Conservation (phyloP, 2,329 filamentous ascomycete species). For the Ophiostoma tasmaniense region DNA sequence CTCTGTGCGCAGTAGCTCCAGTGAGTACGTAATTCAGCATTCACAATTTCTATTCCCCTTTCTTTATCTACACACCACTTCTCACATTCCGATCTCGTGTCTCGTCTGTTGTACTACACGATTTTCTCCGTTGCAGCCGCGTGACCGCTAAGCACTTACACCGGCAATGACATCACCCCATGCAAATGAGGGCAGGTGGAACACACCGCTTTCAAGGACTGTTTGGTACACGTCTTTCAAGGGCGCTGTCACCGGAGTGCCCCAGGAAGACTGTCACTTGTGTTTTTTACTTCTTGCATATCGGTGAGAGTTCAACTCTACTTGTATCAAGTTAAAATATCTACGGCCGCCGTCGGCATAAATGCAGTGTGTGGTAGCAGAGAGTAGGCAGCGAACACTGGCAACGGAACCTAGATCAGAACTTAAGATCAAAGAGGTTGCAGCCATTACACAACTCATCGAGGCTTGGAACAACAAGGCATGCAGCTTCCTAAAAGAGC, state of each 20-base stretch:
- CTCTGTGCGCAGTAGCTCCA: neutral
- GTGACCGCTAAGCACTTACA: neutral
- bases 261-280: neutral
- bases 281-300: neutral
- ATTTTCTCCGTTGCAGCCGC: neutral
- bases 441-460: neutral
- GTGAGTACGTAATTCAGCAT: neutral
- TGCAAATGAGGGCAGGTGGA: neutral
- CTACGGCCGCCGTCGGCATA: neutral
- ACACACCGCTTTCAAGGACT: slow-evolving; percentile 1
- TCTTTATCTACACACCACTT: neutral
- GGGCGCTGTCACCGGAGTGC: neutral
- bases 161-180: neutral
- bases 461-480: neutral
- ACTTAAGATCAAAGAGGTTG: neutral
- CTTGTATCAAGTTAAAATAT: neutral
- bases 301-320: neutral
- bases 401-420: too few species aligned
- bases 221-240: neutral
- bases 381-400: neutral
- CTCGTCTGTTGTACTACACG: neutral
- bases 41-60: neutral
- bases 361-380: neutral
- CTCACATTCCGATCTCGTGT: neutral
- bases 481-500: slow-evolving; percentile 1